Evolutionary conservation across 1,284 basidiomycete species (phyloP).

Genomic region (Ganoderma lucidum): DNA sequence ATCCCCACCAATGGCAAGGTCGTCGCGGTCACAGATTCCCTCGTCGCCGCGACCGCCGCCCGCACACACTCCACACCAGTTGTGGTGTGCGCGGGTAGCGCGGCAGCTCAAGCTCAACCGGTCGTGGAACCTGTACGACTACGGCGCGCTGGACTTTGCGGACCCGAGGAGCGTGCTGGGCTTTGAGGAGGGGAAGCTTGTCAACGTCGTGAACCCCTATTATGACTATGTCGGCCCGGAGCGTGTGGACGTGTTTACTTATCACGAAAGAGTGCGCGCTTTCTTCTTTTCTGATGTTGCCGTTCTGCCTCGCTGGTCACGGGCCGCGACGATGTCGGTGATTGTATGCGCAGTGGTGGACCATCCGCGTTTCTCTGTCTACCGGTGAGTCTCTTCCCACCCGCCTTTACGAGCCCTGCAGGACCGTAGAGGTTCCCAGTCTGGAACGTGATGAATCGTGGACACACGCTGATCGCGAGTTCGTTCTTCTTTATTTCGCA

Average conservation of each 20-base stretch:
- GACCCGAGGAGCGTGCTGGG: constrained; percentile 86
- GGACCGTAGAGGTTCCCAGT: neutral
- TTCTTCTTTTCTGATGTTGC: neutral
- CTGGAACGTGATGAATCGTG: neutral
- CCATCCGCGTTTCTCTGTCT: constrained; percentile 91
- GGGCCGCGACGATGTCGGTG: constrained; percentile 3
- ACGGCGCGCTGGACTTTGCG: constrained; percentile 46
- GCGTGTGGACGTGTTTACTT: constrained; percentile 92
- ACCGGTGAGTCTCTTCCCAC: constrained; percentile 58
- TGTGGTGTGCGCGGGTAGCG: constrained; percentile 81
- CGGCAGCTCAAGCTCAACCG: constrained; percentile 96
- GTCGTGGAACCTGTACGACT: constrained; percentile 84
- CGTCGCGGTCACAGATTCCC: constrained; percentile 87
- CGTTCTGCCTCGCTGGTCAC: constrained; percentile 1
- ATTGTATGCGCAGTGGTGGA: constrained; percentile 68
- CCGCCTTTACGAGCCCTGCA: neutral
- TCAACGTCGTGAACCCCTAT: constrained; percentile 89
- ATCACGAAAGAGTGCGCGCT: constrained; percentile 93
- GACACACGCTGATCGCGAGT: constrained; percentile 23
- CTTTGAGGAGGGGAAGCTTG: constrained; percentile 79
- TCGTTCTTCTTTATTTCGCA: constrained; percentile 35
- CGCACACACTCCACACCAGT: constrained; percentile 92
- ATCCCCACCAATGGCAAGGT: constrained; percentile 97
- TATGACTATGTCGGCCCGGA: constrained; percentile 96
- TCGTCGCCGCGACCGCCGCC: constrained; percentile 90